phyloP scores from a whole-genome alignment of 768 basidiomycete species.

The Mycena amicta region DNA sequence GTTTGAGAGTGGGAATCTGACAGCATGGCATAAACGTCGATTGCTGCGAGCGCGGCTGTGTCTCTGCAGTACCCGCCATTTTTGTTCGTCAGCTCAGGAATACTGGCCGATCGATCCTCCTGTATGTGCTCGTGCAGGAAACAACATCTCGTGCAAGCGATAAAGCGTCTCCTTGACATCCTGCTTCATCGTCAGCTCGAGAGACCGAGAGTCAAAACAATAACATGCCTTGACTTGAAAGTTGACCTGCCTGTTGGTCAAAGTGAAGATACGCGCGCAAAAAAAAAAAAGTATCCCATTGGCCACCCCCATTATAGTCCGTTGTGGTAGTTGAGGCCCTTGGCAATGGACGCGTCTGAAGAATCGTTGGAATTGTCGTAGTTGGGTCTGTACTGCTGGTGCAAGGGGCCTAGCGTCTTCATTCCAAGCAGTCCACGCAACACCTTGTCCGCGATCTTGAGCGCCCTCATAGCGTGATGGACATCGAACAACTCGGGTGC shows the following conservation, averaged over 20 bases:
- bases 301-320: slow-evolving; percentile 97
- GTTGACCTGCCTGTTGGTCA: slow-evolving; percentile 72
- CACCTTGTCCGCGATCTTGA: slow-evolving; percentile 77
- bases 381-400: slow-evolving; percentile 85
- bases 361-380: slow-evolving; percentile 97
- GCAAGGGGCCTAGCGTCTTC: slow-evolving; percentile 90
- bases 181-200: too few relatives aligned
- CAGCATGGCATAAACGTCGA: neutral
- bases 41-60: neutral
- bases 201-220: too few relatives aligned
- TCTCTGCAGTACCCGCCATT: slow-evolving; percentile 83
- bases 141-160: slow-evolving; percentile 73
- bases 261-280: slow-evolving; percentile 91
- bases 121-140: slow-evolving; percentile 73
- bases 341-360: slow-evolving; percentile 79
- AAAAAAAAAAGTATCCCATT: slow-evolving; percentile 93
- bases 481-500: slow-evolving; percentile 93
- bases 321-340: slow-evolving; percentile 94
- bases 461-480: slow-evolving; percentile 74
- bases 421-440: slow-evolving; percentile 91
- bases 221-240: too few relatives aligned
- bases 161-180: slow-evolving; percentile 75
- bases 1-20: neutral
- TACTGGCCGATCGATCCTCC: slow-evolving; percentile 85
- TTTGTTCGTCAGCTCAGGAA: slow-evolving; percentile 91